Conservation (phyloP, 2,329 filamentous ascomycete species). For the Arthroderma sp. region DNA sequence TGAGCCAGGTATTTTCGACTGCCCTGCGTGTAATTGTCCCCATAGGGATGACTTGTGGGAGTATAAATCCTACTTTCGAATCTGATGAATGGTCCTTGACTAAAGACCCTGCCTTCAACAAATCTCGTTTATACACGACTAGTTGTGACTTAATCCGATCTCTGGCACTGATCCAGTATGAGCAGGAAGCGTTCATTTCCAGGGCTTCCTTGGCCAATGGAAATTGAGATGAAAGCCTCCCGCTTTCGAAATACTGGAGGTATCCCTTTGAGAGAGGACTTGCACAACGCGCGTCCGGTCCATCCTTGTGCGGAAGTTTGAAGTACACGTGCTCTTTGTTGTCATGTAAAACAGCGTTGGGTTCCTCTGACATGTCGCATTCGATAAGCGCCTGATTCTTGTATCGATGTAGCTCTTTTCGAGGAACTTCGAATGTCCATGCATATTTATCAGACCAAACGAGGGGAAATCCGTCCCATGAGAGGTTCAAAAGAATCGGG, state of each 20-base stretch:
- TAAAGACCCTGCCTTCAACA: conserved; percentile 19
- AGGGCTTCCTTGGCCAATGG: conserved; percentile 84
- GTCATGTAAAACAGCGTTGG: conserved; percentile 51
- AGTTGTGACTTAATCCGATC: conserved; percentile 92
- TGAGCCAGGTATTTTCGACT: conserved; percentile 97
- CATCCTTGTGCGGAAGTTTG: conserved; percentile 94
- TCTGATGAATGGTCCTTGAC: conserved; percentile 16
- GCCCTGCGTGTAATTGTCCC: conserved; percentile 88
- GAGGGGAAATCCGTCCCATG: conserved; percentile 81
- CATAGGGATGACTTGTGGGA: conserved; percentile 96
- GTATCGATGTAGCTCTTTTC: conserved; percentile 52
- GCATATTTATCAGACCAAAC: conserved; percentile 89
- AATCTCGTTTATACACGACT: conserved; percentile 71
- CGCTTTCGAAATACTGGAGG: conserved; percentile 79
- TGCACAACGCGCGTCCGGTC: conserved; percentile 67
- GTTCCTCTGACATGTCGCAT: conserved; percentile 60
- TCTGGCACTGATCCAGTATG: conserved; percentile 95
- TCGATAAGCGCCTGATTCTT: conserved; percentile 56
- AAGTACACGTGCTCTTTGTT: conserved; percentile 62
- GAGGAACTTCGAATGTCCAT: conserved; percentile 76
- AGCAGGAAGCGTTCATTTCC: conserved; percentile 97
- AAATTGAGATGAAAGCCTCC: conserved; percentile 75
- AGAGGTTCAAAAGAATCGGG: conserved; percentile 66
- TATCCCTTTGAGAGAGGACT: conserved; percentile 90
- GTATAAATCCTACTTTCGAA: conserved; percentile 60